Base-by-base conservation (phyloP, 2,329 filamentous ascomycete genomes). In the Macrophomina phaseolina region DNA sequence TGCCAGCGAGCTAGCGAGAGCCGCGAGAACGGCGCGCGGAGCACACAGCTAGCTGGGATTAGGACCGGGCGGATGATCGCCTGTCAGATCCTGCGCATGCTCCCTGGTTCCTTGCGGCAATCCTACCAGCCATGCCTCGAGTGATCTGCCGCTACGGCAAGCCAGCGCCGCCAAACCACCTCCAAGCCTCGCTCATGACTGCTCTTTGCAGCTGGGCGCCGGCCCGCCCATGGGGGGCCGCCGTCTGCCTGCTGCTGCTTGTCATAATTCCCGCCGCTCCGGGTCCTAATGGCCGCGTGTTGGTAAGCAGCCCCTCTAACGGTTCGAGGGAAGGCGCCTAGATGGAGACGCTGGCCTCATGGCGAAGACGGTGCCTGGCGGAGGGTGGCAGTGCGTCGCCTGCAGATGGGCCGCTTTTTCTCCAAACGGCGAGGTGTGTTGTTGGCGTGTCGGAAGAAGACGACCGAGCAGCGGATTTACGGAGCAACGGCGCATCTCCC, bases 141-240 rank as follows among this genome's bases (percentile, higher is more conserved):
- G 40, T 61, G 58, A 62, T 62, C 58, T 62, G 58, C 58, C 58
- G 58, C 58, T 62, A 62, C 58, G 58, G 58, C 45, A 62, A 62
- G 58, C 58, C 58, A 62, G 58, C 58, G 58, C 58, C 58, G 58
- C 58, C 58, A 45, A 62, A 62, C 58, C 58, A 62, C 32, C 42
- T 62, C 58, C 42, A 62, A 23, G 58, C 58, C 58, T 62, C 46
- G 58, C 58, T 62, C 58, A 49, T 28, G 45, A 62, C 32, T 62
- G 58, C 58, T 34, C 45, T 62, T 48, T 62, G 58, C 58, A 62
- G 58, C 58, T 38, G 58, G n/a, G 53, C 14, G 45, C 56, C 56
- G 45, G 55, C 40, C 55, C 55, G 55, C 12, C 12, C 40, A 62
- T 40, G 49, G 42, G 42, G 45, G 60, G 45, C 60, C 32, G 23